Percentiles rank a stretch among this genome's conserved stretches.
phyloP scores from a whole-genome alignment of 495 filamentous ascomycete species.

The Podospora pseudocomata region DNA sequence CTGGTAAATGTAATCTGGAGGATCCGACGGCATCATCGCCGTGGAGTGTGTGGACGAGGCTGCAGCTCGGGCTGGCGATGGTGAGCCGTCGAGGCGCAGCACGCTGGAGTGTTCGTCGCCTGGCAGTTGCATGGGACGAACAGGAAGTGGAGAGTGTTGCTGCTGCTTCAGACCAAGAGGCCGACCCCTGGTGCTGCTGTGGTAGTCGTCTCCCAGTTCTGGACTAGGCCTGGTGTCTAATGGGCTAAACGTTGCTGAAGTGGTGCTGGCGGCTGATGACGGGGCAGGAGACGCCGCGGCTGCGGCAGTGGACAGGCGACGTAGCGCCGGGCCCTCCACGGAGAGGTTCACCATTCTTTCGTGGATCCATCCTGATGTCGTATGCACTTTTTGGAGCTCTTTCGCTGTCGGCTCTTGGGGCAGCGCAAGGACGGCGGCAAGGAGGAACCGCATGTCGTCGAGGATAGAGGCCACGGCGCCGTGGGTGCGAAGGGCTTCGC shows the following conservation, averaged over 20 bases:
- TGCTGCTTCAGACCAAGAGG: background rate
- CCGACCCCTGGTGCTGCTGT: background rate
- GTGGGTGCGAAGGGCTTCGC: slow-evolving; percentile 31
- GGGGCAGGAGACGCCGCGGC: slow-evolving; percentile 12
- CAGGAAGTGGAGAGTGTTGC: background rate
- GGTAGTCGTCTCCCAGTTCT: background rate
- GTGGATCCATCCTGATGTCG: slow-evolving; percentile 36
- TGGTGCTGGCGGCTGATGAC: slow-evolving; percentile 4
- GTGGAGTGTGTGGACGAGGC: background rate
- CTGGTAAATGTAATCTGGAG: slow-evolving; percentile 34
- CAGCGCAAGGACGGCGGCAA: slow-evolving; percentile 30
- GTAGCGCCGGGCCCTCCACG: slow-evolving; percentile 15
- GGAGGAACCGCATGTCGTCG: slow-evolving; percentile 39
- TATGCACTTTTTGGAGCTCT: slow-evolving; percentile 33
- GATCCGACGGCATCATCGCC: background rate
- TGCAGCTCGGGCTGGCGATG: background rate
- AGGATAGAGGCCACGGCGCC: slow-evolving; percentile 35
- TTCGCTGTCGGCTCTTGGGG: slow-evolving; percentile 27
- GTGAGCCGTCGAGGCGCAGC: background rate
- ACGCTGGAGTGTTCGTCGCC: background rate
- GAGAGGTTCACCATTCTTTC: slow-evolving; percentile 31
- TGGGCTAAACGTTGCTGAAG: background rate
- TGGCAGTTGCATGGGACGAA: background rate
- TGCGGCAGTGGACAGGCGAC: slow-evolving; percentile 5
- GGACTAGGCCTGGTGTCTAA: background rate